phyloP scores from a whole-genome alignment of 805 yeast species.

The Saturnispora zaruensis region DNA sequence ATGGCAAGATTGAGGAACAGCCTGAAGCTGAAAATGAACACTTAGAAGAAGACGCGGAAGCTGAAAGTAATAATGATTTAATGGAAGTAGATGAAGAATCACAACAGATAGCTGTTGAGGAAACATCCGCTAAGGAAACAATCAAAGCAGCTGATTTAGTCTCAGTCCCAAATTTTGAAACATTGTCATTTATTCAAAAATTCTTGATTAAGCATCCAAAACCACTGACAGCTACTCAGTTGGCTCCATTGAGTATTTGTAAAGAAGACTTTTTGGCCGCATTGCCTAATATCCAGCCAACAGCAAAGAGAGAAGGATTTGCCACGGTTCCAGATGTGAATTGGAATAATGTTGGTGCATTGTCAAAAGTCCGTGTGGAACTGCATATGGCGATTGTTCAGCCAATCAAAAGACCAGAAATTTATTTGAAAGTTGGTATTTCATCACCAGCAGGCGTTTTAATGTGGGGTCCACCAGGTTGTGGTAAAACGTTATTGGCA shows the following conservation, averaged over 20 bases:
- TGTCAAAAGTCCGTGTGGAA: constrained; percentile 72
- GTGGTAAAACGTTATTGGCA: constrained; percentile 93
- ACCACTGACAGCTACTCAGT: constrained; percentile 67
- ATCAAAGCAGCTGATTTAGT: not conserved
- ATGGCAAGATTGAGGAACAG: constrained; percentile 1
- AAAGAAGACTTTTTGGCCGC: constrained; percentile 78
- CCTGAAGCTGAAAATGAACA: constrained; percentile 3
- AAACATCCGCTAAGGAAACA: not conserved
- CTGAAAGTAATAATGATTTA: constrained; percentile 4
- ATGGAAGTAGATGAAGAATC: constrained; percentile 4
- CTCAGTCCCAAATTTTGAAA: constrained; percentile 6
- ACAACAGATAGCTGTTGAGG: constrained; percentile 18
- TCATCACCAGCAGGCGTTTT: constrained; percentile 95
- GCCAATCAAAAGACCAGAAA: constrained; percentile 87
- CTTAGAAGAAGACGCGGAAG: not conserved
- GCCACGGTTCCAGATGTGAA: constrained; percentile 97
- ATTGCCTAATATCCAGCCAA: constrained; percentile 89
- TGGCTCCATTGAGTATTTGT: constrained; percentile 66
- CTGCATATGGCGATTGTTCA: constrained; percentile 96
- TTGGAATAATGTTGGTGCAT: constrained; percentile 93
- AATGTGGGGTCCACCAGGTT: constrained; percentile 99
- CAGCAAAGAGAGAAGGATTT: constrained; percentile 96
- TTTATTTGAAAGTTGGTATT: constrained; percentile 84
- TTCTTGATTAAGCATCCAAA: constrained; percentile 70
- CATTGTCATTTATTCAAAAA: constrained; percentile 54